These are phyloP conservation scores for Helotiales sp. DNA, from an alignment of 2,329 filamentous ascomycete genomes.

Conservation along the genomic window DNA sequence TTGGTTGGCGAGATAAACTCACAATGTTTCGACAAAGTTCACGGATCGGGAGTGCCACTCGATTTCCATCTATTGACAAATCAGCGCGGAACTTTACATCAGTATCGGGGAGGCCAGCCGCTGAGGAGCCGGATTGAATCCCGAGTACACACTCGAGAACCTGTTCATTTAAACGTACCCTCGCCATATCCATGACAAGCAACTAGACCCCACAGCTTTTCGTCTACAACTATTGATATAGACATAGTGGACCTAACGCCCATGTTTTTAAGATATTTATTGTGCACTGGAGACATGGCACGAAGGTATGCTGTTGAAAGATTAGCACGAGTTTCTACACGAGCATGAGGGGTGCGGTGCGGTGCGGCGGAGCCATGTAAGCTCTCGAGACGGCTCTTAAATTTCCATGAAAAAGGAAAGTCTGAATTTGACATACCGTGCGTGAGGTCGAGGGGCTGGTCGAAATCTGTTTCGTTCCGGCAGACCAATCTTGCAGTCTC, in stretches of 20 bases:
- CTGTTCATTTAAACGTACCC: too few species aligned
- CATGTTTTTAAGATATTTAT: conserved; percentile 87
- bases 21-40: conserved; percentile 84
- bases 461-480: conserved; percentile 68
- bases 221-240: conserved; percentile 82
- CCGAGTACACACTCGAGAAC: too few species aligned
- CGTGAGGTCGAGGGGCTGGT: conserved; percentile 75
- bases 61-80: conserved; percentile 76
- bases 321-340: too few species aligned
- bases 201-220: conserved; percentile 83
- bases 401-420: too few species aligned
- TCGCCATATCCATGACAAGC: conserved; percentile 78
- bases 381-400: too few species aligned
- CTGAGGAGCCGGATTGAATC: too few species aligned
- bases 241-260: conserved; percentile 88
- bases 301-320: conserved; percentile 81
- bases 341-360: too few species aligned
- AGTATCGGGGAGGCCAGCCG: too few species aligned
- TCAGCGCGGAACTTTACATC: too few species aligned
- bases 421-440: too few species aligned
- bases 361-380: too few species aligned
- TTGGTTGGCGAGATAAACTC: background rate
- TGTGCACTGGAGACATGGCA: conserved; percentile 84
- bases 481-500: conserved; percentile 77
- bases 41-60: conserved; percentile 82